Evolutionary conservation across 2,329 filamentous ascomycete species (phyloP), one percentile per base, ranked within the genome.

Genomic region (Albophoma yamanashiensis): DNA sequence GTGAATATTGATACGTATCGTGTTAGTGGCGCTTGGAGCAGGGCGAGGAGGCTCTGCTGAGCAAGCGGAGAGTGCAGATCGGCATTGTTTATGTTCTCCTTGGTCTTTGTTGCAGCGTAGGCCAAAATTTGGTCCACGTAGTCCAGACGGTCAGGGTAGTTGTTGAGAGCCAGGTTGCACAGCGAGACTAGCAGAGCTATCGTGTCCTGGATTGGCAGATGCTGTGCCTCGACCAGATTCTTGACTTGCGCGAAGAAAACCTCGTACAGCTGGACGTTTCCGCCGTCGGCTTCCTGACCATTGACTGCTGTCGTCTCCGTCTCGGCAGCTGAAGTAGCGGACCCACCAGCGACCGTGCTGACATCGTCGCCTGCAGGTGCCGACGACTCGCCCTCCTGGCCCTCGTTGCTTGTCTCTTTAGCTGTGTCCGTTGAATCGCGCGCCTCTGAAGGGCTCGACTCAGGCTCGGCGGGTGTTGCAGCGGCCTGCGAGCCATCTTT

Each of bases 221-320:
- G 88, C 69, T 97, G 91, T 58, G 89, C 90, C 74, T 92, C 93
- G 63, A 97, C 92, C 58, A 99, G 79, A 68, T 93, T 92, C 70
- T 95, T 89, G 63, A 97, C 94, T 74, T 97, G 94, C 58, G 92
- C 88, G 70, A 97, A 96, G 80, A 97, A 99, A 62, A 97, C 91
- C 74, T 97, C 92, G 73, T 97, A 97, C 31, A 99, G 83, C 74
- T 91, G 93, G 61, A 96, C 86, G 67, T 91, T 88, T 58, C 87
- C 82, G 0, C 88, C 66, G 17, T 68, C 69, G 4, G 66, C 63
- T 12, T 75, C 74, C 5, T 77, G 71, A 34, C 76, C 78, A 57
- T 85, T 80, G 47, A 77, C 76, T 1, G 77, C 76, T 0, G 79
- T 79, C 2, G 72, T 68, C 47, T 82, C 78, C 0, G 78, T 78